Percentiles rank a stretch among this genome's conserved stretches.
Conservation (phyloP, 164 flowering plant species). For the Umbilicus rupestris region DNA sequence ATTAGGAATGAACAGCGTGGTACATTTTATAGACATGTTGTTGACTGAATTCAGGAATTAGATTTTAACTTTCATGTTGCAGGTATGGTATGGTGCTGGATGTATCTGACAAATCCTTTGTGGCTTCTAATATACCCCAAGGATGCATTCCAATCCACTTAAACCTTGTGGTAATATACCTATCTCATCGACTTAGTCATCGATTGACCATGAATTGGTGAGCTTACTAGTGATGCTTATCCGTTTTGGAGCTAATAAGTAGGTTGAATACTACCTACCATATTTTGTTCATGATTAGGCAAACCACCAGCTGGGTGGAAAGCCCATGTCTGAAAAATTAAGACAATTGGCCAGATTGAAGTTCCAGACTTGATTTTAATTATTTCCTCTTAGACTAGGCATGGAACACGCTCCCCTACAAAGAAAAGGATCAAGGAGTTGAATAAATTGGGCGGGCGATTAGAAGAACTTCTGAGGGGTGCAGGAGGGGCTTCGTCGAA, state of each 20-base stretch:
- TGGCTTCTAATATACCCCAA: slow-evolving; percentile 36
- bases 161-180: slow-evolving; percentile 72
- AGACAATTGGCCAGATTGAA: background rate
- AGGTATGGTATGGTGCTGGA: slow-evolving; percentile 56
- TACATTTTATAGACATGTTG: too few relatives aligned
- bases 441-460: slow-evolving; percentile 37
- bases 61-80: slow-evolving; percentile 13
- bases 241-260: too few relatives aligned
- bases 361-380: background rate
- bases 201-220: too few relatives aligned
- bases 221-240: too few relatives aligned
- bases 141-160: slow-evolving; percentile 67
- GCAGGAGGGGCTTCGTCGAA: slow-evolving; percentile 35
- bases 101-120: slow-evolving; percentile 24
- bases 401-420: slow-evolving; percentile 94
- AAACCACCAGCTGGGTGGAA: too few relatives aligned
- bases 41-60: background rate
- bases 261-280: too few relatives aligned
- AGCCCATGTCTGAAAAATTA: background rate
- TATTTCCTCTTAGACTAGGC: slow-evolving; percentile 54
- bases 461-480: slow-evolving; percentile 43
- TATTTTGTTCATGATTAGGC: background rate
- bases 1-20: too few relatives aligned
- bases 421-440: slow-evolving; percentile 70
- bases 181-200: too few relatives aligned